Conservation (phyloP, 2,329 filamentous ascomycete genomes). For the Arthroderma sp. region DNA sequence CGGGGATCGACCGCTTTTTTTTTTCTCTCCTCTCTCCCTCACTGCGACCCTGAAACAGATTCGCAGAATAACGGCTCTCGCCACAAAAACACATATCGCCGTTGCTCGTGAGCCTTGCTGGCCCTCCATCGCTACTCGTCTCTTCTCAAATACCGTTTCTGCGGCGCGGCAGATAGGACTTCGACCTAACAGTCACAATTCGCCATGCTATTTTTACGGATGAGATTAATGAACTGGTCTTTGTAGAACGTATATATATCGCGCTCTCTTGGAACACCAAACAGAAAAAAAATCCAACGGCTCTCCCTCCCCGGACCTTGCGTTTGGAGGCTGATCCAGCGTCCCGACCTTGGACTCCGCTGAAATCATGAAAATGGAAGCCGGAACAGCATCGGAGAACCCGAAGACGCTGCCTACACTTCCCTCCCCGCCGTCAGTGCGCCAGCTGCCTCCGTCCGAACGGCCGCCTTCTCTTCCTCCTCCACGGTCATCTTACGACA, state of each 20-base stretch:
- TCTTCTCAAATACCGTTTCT: background rate
- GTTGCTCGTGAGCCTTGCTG: background rate
- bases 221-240: background rate
- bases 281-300: background rate
- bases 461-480: conserved; percentile 8
- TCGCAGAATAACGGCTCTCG: background rate
- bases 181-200: background rate
- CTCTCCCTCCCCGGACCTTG: background rate
- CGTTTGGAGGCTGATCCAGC: background rate
- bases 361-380: conserved; percentile 5
- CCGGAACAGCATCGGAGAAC: conserved; percentile 2
- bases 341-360: background rate
- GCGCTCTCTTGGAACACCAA: background rate
- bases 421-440: conserved; percentile 6
- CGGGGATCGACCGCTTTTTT: background rate
- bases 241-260: background rate
- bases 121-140: background rate
- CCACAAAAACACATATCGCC: background rate
- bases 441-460: conserved; percentile 10
- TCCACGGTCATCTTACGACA: conserved; percentile 11
- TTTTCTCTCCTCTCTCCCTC: background rate
- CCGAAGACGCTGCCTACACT: conserved; percentile 1
- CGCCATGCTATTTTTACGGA: conserved; percentile 1
- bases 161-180: background rate
- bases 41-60: background rate